Evolutionary conservation across 177 flowering plant genomes (phyloP).

Genomic region (Vitis hybrid): DNA sequence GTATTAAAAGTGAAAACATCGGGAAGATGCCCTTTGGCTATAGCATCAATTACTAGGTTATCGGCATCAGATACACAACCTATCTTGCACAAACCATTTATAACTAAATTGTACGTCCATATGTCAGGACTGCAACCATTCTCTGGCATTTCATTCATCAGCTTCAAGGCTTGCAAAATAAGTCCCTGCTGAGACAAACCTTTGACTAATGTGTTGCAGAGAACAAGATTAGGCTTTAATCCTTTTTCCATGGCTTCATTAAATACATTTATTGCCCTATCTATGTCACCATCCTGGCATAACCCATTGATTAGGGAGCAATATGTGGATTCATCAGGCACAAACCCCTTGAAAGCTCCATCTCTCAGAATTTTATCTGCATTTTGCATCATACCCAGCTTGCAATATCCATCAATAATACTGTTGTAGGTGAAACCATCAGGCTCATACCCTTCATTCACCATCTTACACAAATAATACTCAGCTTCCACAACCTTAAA

Average conservation of each 20-base stretch:
- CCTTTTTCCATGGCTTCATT: constrained; percentile 59
- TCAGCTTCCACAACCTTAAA: constrained; percentile 68
- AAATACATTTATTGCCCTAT: constrained; percentile 58
- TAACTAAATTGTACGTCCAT: constrained; percentile 81
- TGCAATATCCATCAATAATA: constrained; percentile 78
- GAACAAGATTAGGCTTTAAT: constrained; percentile 45
- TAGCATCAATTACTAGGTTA: constrained; percentile 58
- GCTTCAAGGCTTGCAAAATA: constrained; percentile 65
- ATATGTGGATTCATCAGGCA: constrained; percentile 71
- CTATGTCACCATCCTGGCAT: constrained; percentile 66
- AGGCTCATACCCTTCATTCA: constrained; percentile 68
- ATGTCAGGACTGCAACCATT: constrained; percentile 67
- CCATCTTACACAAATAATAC: constrained; percentile 65
- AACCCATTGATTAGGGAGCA: constrained; percentile 72
- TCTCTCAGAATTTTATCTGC: constrained; percentile 64
- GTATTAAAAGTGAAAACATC: constrained; percentile 89
- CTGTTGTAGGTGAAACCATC: constrained; percentile 80
- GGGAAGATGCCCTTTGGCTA: constrained; percentile 67
- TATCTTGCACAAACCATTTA: constrained; percentile 86
- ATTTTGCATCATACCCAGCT: constrained; percentile 52
- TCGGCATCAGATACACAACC: constrained; percentile 72
- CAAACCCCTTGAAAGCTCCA: constrained; percentile 74
- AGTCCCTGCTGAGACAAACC: constrained; percentile 76
- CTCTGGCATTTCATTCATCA: constrained; percentile 71
- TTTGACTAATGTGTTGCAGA: constrained; percentile 75